Evolutionary conservation across 768 basidiomycete species (phyloP), one percentile per base, ranked within the genome.

Genomic region (Termitomyces sp.): DNA sequence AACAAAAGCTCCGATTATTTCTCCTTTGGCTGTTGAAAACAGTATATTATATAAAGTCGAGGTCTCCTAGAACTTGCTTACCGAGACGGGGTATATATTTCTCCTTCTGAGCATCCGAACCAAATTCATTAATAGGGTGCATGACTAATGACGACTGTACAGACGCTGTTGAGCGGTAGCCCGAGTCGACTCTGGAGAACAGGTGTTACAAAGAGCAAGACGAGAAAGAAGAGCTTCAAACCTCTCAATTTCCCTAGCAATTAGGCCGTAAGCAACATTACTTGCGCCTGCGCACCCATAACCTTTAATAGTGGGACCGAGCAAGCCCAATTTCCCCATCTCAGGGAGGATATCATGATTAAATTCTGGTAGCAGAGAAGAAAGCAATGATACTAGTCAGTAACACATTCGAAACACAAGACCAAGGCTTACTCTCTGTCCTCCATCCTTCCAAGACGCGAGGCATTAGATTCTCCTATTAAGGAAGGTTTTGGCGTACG

Each of bases 91-190:
- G 95, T 4, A 99, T 81, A 68, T 88, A 99, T 66, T 88, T 89
- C 66, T 93, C 89, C 75, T 95, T 95, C 74, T 98, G 94, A 35
- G 83, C 86, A 35, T 94, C 87, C 0, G 88, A 84, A 2, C 96
- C 96, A 70, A 95, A 98, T 67, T 90, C 87, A 68, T 90, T 75
- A 64, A 93, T 91, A 9, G 88, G 95, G 68, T 96, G 93, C 95
- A 99, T 99, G 13, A 96, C 93, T 30, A 99, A 83, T 20, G 93
- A 95, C 0, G 91, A 93, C 71, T 98, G 96, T 3, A 98, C 96
- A 18, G 95, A 97, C 62, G 94, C 87, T 4, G 88, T 95, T 5
- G 93, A 95, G 28, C 96, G 90, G 69, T 97, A 98, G 0, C 96
- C 96, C 2, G 95, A 98, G 70, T 99, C 96, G 41, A 98, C 87